These are phyloP conservation scores for Colletotrichum navitas DNA, from an alignment of 2,329 filamentous ascomycete species.

Conservation along the genomic window DNA sequence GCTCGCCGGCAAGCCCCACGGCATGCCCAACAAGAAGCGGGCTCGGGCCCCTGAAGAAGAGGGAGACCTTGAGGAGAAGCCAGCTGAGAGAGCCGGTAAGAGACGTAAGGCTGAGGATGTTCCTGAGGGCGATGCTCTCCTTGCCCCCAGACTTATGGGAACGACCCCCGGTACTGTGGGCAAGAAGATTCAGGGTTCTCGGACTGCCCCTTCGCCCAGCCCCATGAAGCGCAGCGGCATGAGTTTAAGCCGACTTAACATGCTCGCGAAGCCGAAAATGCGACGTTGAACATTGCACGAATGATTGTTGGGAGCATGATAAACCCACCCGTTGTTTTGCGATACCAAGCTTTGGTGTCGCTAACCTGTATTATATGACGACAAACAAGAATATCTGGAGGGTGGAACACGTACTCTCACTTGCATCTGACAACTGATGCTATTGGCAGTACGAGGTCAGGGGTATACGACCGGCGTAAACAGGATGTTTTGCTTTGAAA, in stretches of 20 bases:
- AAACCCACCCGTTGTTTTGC: not conserved
- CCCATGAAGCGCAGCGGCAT: slow-evolving; percentile 64
- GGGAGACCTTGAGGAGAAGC: slow-evolving; percentile 69
- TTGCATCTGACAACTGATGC: not conserved
- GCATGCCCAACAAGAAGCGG: slow-evolving; percentile 75
- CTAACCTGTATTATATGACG: slow-evolving; percentile 36
- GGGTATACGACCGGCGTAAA: slow-evolving; percentile 31
- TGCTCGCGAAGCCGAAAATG: slow-evolving; percentile 71
- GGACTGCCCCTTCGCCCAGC: slow-evolving; percentile 50
- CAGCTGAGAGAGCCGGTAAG: slow-evolving; percentile 67
- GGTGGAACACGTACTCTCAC: not conserved
- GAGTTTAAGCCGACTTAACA: slow-evolving; percentile 70
- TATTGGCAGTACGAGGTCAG: slow-evolving; percentile 1
- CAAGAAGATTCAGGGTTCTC: slow-evolving; percentile 53
- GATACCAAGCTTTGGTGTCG: not conserved
- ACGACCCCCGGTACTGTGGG: slow-evolving; percentile 51
- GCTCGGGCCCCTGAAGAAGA: slow-evolving; percentile 69
- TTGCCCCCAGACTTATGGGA: slow-evolving; percentile 61
- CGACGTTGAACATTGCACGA: slow-evolving; percentile 55
- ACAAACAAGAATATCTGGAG: slow-evolving; percentile 1
- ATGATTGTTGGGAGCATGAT: not conserved
- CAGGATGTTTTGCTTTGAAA: slow-evolving; percentile 24
- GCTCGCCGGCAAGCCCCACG: slow-evolving; percentile 67
- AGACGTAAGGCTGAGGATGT: slow-evolving; percentile 66
- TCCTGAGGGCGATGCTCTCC: slow-evolving; percentile 64